Base-by-base conservation (phyloP, 106 monocot species). In the Hemerocallis citrina region DNA sequence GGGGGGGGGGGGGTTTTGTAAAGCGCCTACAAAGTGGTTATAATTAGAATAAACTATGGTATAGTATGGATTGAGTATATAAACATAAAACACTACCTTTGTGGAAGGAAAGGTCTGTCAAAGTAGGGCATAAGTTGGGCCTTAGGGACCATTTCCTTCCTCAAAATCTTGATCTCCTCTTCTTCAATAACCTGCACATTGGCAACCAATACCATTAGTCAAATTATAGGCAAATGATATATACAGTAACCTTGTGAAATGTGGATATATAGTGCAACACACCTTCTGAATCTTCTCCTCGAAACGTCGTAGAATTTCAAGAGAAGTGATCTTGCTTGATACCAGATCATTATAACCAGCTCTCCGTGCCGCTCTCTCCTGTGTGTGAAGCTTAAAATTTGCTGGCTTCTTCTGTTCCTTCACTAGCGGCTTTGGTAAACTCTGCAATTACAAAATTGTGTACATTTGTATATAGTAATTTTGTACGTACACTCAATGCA, bases 201-300 rank as follows among this genome's bases (percentile, higher is more conserved):
- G 32, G 3, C 3, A 27, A 28, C 14, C 7, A 9, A 9, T 41
- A 9, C 7, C 40, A 41, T 41, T 41, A 9, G 7, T 41, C 40
- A 0, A 41, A 41, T 9, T 9, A 34, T n/a, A n/a, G n/a, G n/a
- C n/a, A n/a, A n/a, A n/a, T 14, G 1, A 6, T 25, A 36, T 0
- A 67, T 20, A 7, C n/a, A n/a, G n/a, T n/a, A n/a, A n/a, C n/a
- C n/a, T n/a, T n/a, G n/a, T n/a, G n/a, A n/a, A n/a, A n/a, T n/a
- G n/a, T n/a, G n/a, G n/a, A n/a, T n/a, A n/a, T n/a, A n/a, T n/a
- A n/a, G n/a, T n/a, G 37, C 5, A 38, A 6, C 7, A 38, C 13
- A 84, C 89, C 81, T 89, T 84, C 41, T 64, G 59, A 33, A 89
- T 68, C 62, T 81, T 89, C 72, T 84, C 84, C 55, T 89, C 84